These are phyloP conservation scores for Chytriomyces sp. DNA, from an alignment of 192 early-diverging fungal genomes.

Conservation along the genomic window DNA sequence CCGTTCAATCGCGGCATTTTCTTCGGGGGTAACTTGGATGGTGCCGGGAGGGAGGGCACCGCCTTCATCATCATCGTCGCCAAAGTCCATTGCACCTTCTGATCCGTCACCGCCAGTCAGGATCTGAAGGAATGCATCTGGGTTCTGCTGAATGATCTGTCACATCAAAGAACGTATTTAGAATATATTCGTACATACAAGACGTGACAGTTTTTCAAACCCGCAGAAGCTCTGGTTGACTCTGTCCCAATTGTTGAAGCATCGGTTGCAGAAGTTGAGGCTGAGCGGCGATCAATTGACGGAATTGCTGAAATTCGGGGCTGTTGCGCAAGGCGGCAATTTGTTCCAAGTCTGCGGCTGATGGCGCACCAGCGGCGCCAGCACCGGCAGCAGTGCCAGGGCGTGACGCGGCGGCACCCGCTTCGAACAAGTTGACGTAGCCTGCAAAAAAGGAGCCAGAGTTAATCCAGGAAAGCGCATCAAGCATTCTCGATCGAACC, in stretches of 20 bases:
- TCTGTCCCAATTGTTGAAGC: constrained; percentile 79
- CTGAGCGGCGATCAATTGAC: constrained; percentile 82
- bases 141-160: constrained; percentile 73
- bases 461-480: not conserved
- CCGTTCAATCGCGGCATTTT: constrained; percentile 87
- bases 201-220: constrained; percentile 11
- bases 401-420: constrained; percentile 31
- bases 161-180: not conserved
- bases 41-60: constrained; percentile 52
- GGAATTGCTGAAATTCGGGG: constrained; percentile 91
- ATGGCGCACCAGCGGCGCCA: constrained; percentile 40
- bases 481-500: not conserved
- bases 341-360: constrained; percentile 43
- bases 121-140: constrained; percentile 78
- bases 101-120: constrained; percentile 53
- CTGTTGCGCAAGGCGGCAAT: constrained; percentile 66
- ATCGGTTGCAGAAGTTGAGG: constrained; percentile 86
- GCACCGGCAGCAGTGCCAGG: constrained; percentile 25
- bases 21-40: constrained; percentile 85
- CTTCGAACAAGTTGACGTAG: constrained; percentile 56
- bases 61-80: constrained; percentile 66
- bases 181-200: not conserved
- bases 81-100: constrained; percentile 43
- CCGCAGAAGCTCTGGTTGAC: constrained; percentile 83
- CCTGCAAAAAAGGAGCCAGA: constrained; percentile 4